phyloP scores from a whole-genome alignment of 176 grass and related monocot species.

The Luzula sylvatica region DNA sequence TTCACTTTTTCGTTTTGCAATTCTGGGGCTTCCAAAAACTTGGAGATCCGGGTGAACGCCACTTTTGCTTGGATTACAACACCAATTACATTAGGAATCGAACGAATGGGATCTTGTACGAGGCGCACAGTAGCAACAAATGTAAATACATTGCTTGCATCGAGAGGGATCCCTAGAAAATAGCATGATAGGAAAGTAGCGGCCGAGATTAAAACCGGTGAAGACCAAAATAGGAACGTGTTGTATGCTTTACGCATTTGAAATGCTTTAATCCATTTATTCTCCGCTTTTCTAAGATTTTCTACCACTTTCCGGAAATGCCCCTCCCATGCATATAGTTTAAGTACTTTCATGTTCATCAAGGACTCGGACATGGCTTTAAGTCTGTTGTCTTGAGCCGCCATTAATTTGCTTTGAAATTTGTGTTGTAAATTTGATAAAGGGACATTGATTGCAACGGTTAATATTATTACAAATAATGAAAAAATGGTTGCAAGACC shows the following conservation, averaged over 20 bases:
- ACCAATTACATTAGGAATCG: slow-evolving; percentile 76
- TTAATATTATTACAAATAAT: slow-evolving; percentile 54
- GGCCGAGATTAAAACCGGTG: slow-evolving; percentile 80
- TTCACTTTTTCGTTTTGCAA: slow-evolving; percentile 29
- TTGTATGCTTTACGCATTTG: slow-evolving; percentile 82
- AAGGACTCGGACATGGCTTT: slow-evolving; percentile 81
- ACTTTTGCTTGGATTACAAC: slow-evolving; percentile 84
- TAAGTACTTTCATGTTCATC: slow-evolving; percentile 73
- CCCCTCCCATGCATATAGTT: slow-evolving; percentile 89
- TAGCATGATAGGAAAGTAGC: slow-evolving; percentile 79
- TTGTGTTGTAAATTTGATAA: slow-evolving; percentile 75
- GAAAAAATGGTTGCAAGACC: slow-evolving; percentile 53
- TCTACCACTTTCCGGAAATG: slow-evolving; percentile 82
- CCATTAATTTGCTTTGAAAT: slow-evolving; percentile 82
- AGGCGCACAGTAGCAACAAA: slow-evolving; percentile 76
- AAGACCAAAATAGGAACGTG: slow-evolving; percentile 73
- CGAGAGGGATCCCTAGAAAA: slow-evolving; percentile 53
- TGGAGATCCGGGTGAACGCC: slow-evolving; percentile 58
- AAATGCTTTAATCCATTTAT: slow-evolving; percentile 67
- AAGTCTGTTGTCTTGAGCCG: slow-evolving; percentile 72
- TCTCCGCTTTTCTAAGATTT: slow-evolving; percentile 57
- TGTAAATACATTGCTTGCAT: slow-evolving; percentile 79
- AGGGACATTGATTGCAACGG: slow-evolving; percentile 66
- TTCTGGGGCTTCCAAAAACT: slow-evolving; percentile 80
- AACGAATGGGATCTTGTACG: slow-evolving; percentile 67